A percentile compares a stretch with the other conserved stretches of the same genome.
phyloP scores from a whole-genome alignment of 176 grass and related monocot genomes.

The Ensete ventricosum region DNA sequence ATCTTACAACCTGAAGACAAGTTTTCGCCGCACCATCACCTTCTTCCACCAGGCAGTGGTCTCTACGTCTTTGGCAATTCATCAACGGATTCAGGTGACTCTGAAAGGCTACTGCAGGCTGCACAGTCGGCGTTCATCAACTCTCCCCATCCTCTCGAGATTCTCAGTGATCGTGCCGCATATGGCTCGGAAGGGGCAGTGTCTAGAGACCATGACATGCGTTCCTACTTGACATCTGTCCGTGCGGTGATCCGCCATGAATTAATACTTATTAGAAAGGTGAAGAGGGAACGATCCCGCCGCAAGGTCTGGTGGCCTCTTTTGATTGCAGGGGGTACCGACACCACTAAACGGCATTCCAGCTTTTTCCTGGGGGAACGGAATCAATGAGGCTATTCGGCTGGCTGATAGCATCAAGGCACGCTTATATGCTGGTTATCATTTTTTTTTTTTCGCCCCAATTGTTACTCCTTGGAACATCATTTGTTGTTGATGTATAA shows the following conservation, averaged over 20 bases:
- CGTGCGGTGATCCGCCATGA: constrained; percentile 59
- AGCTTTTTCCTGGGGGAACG: neutral
- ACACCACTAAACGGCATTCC: neutral
- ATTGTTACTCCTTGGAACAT: neutral
- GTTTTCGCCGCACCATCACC: constrained; percentile 70
- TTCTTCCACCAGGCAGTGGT: constrained; percentile 66
- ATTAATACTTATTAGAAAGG: constrained; percentile 30
- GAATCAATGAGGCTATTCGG: neutral
- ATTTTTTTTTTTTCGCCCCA: neutral
- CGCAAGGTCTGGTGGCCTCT: constrained; percentile 52
- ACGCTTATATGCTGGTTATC: neutral
- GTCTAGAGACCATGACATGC: constrained; percentile 79
- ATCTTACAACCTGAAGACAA: constrained; percentile 85
- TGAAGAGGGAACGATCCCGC: constrained; percentile 23
- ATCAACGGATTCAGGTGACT: neutral
- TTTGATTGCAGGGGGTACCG: neutral
- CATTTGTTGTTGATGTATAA: neutral
- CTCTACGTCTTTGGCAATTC: constrained; percentile 45
- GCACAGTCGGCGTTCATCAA: constrained; percentile 76
- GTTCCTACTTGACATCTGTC: constrained; percentile 63
- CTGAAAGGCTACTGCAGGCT: constrained; percentile 32
- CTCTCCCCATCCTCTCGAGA: constrained; percentile 84
- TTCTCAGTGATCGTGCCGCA: constrained; percentile 56
- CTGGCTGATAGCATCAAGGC: neutral
- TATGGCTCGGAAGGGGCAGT: constrained; percentile 66